Conservation (phyloP, 1,284 basidiomycete genomes). For the Malassezia obtusa region DNA sequence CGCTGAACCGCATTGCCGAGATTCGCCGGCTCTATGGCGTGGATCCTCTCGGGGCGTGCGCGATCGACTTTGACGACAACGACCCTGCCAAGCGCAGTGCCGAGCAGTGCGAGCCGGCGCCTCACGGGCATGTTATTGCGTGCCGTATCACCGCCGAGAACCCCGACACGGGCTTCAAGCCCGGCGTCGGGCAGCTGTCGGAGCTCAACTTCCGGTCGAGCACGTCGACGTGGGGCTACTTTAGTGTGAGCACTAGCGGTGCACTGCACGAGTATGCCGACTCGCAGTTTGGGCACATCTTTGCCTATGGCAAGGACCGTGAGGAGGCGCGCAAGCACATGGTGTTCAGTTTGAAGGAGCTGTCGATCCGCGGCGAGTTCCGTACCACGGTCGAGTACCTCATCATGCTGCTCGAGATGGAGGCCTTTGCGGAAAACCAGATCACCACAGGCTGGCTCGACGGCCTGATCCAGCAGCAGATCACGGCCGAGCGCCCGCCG, state of each 20-base stretch:
- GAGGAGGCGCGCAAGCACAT: constrained; percentile 95
- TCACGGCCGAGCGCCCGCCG: constrained; percentile 94
- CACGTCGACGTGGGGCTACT: constrained; percentile 81
- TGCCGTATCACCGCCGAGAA: constrained; percentile 99
- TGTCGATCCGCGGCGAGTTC: constrained; percentile 98
- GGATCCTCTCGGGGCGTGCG: constrained; percentile 32
- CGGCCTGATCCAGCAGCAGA: constrained; percentile 82
- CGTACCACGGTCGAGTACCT: constrained; percentile 88
- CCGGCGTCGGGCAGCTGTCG: constrained; percentile 88
- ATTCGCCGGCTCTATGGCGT: constrained; percentile 87
- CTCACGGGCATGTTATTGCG: constrained; percentile 96
- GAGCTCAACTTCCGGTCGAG: constrained; percentile 99
- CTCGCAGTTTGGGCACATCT: constrained; percentile 82
- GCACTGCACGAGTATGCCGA: constrained; percentile 92
- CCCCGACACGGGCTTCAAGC: constrained; percentile 99
- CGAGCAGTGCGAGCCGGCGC: constrained; percentile 76
- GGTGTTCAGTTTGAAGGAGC: constrained; percentile 96
- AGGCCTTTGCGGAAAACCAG: constrained; percentile 91
- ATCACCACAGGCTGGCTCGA: constrained; percentile 99
- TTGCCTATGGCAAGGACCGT: constrained; percentile 95
- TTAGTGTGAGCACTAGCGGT: constrained; percentile 88
- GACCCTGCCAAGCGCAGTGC: constrained; percentile 58
- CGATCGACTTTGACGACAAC: constrained; percentile 75
- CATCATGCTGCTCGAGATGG: constrained; percentile 91
- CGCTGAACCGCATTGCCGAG: constrained; percentile 86